phyloP scores from a whole-genome alignment of 164 flowering plant genomes.

The Pachysandra terminalis region DNA sequence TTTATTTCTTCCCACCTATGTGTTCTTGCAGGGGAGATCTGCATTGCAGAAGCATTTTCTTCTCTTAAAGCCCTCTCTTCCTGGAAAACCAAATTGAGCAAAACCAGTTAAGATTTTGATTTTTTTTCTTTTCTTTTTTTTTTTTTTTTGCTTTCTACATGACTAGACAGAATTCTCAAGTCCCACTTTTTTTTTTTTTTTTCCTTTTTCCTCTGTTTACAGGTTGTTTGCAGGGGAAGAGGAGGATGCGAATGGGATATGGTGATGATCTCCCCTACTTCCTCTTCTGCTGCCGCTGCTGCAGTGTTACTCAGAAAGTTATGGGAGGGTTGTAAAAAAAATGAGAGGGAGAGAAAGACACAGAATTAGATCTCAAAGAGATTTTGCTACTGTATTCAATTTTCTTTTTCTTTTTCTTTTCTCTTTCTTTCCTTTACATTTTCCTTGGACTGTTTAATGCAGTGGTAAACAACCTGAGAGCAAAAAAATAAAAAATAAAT shows the following conservation, averaged over 20 bases:
- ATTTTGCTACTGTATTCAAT: constrained; percentile 17
- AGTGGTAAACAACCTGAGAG: constrained; percentile 58
- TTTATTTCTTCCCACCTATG: not conserved
- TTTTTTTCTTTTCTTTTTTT: not conserved
- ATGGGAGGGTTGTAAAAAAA: constrained; percentile 20
- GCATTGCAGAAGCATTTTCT: constrained; percentile 39
- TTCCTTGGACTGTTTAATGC: constrained; percentile 41
- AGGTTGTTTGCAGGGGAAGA: constrained; percentile 48
- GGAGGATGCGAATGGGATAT: constrained; percentile 36
- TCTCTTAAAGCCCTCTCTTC: constrained; percentile 37
- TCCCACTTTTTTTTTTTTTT: not conserved
- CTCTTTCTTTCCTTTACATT: constrained; percentile 16
- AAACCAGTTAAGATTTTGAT: constrained; percentile 40
- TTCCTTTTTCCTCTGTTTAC: constrained; percentile 8
- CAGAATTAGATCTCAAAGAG: constrained; percentile 24
- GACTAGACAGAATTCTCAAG: not conserved
- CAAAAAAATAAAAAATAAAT: constrained; percentile 23
- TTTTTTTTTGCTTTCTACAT: not conserved
- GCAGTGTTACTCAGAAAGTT: constrained; percentile 12
- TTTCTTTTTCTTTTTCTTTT: constrained; percentile 9
- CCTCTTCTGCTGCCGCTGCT: constrained; percentile 8
- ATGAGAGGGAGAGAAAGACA: not conserved
- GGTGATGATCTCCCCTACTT: constrained; percentile 19
- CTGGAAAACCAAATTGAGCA: constrained; percentile 38
- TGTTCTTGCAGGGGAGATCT: constrained; percentile 44